These are phyloP conservation scores for Sporobolomyces roseus DNA, from an alignment of 768 basidiomycete species.

Conservation along the genomic window DNA sequence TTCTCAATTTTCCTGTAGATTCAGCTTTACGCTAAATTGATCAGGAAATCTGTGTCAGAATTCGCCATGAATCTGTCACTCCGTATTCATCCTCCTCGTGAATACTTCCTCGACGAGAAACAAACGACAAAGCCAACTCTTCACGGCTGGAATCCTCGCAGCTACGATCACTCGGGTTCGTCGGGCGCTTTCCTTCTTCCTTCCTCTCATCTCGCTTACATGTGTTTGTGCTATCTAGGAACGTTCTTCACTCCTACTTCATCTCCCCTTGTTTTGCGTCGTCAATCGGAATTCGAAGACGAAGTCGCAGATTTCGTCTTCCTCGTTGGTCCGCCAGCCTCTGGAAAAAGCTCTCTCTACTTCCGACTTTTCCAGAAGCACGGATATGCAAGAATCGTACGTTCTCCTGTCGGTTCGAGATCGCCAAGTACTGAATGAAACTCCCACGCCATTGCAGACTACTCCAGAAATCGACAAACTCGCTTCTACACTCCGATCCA, in stretches of 20 bases:
- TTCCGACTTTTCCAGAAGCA: constrained; percentile 61
- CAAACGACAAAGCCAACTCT: background rate
- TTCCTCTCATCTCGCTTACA: no score
- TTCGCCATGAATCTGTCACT: constrained; percentile 36
- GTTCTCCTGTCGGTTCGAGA: constrained; percentile 51
- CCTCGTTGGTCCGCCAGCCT: constrained; percentile 60
- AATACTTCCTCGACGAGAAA: constrained; percentile 33
- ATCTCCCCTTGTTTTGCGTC: background rate
- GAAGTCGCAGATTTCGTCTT: background rate
- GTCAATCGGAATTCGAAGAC: background rate
- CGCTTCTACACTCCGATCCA: constrained; percentile 48
- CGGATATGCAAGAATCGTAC: constrained; percentile 77
- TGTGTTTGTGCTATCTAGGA: no score
- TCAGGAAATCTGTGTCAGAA: constrained; percentile 24
- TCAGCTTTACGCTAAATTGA: no score
- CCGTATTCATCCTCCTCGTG: constrained; percentile 30
- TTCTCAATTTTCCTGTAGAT: no score
- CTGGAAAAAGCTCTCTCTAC: constrained; percentile 80
- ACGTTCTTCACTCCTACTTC: background rate
- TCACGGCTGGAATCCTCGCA: background rate
- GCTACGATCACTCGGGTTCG: background rate
- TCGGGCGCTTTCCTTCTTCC: no score
- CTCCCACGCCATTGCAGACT: constrained; percentile 51
- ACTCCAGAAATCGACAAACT: constrained; percentile 56
- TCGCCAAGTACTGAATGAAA: background rate